Evolutionary conservation across 208 protist species (phyloP), one percentile per base, ranked within the genome.

Genomic region (Vickermania ingenoplastis): DNA sequence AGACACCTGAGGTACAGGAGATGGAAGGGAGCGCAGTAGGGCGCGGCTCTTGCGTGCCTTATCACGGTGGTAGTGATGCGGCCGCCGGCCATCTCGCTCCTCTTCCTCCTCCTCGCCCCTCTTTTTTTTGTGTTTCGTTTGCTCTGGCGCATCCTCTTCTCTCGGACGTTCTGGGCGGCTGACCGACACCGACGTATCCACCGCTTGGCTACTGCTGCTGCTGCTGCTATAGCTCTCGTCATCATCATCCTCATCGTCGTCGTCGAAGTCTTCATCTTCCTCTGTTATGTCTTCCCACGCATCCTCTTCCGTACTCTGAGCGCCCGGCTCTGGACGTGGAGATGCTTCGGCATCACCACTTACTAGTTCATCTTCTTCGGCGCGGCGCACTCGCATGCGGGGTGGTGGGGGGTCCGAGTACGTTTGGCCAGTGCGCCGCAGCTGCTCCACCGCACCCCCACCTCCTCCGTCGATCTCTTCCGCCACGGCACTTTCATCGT

Each of bases 191-290:
- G 36, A 45, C 17, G 36, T 45, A 17, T 45, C 36, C 11, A n/a
- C 36, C 11, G 36, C 36, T 7, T 45, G 11, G 17, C 36, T 17
- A 17, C 17, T 7, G 36, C 11, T n/a, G 11, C 7, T n/a, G 17
- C 11, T n/a, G 36, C 36, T 45, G 11, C 11, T n/a, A n/a, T 7
- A 45, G 36, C 11, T 45, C n/a, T n/a, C n/a, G n/a, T n/a, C n/a
- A n/a, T n/a, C n/a, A n/a, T n/a, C n/a, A n/a, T n/a, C n/a, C n/a
- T n/a, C n/a, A n/a, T n/a, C n/a, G 56, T 27, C 31, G 53, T 51
- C 24, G 45, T 70, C n/a, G 59, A 57, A 11, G 63, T 36, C 1
- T n/a, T n/a, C n/a, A n/a, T n/a, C n/a, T 17, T n/a, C 36, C 36
- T 45, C 36, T 17, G 7, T 17, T 45, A 45, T 17, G 17, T 45